Conservation (phyloP, 1,284 basidiomycete genomes). For the Pseudozyma pruni region DNA sequence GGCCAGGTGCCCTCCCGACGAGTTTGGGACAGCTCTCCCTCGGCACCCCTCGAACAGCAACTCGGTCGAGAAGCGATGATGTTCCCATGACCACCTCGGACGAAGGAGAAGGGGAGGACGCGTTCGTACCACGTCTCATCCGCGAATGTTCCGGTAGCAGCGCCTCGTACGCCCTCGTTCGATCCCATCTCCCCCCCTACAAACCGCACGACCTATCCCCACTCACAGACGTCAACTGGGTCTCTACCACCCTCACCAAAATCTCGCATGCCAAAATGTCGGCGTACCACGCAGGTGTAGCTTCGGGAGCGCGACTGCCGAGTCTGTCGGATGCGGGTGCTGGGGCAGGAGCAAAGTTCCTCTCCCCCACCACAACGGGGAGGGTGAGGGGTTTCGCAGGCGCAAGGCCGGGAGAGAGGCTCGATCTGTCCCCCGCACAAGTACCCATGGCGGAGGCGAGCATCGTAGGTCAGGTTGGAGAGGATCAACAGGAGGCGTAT, state of each 20-base stretch:
- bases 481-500: background rate
- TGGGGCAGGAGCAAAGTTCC: conserved; percentile 13
- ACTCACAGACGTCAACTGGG: conserved; percentile 87
- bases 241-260: conserved; percentile 79
- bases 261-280: conserved; percentile 70
- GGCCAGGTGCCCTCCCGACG: background rate
- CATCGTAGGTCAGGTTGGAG: conserved; percentile 21
- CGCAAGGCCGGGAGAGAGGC: conserved; percentile 23
- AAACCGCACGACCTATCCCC: conserved; percentile 85
- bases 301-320: conserved; percentile 9
- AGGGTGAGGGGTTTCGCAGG: conserved; percentile 21
- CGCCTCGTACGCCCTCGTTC: conserved; percentile 81
- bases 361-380: conserved; percentile 6
- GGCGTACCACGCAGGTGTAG: conserved; percentile 19
- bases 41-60: conserved; percentile 2
- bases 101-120: background rate
- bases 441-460: conserved; percentile 13
- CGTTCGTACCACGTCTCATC: conserved; percentile 72
- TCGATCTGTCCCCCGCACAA: conserved; percentile 36
- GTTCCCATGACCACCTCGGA: background rate
- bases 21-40: conserved; percentile 10
- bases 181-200: conserved; percentile 73
- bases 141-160: conserved; percentile 90
- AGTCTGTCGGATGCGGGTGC: conserved; percentile 13
- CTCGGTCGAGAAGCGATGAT: background rate